Conservation (phyloP, 257 asterid species). For the Anisodus tanguticus region DNA sequence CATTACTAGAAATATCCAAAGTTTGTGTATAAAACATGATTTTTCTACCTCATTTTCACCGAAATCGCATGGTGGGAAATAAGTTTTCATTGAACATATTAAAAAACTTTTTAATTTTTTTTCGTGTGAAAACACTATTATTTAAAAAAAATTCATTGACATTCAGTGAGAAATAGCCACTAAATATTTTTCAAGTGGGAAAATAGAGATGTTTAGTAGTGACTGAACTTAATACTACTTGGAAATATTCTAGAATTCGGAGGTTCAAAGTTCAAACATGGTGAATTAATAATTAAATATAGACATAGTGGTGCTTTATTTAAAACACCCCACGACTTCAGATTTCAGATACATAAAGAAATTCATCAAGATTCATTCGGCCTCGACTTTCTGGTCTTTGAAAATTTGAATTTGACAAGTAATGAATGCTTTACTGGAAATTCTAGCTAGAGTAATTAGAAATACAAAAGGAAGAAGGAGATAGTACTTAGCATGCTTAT, state of each 20-base stretch:
- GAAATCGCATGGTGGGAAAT: no score
- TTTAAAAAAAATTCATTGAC: no score
- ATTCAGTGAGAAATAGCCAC: no score
- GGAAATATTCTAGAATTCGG: neutral
- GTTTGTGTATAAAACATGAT: no score
- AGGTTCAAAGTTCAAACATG: constrained; percentile 6
- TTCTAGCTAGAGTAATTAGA: neutral
- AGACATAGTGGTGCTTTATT: neutral
- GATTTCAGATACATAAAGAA: constrained; percentile 3
- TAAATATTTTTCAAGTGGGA: no score
- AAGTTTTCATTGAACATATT: no score
- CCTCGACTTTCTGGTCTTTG: neutral
- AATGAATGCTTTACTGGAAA: neutral
- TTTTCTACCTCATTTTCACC: no score
- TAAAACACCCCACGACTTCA: neutral
- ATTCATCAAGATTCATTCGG: neutral
- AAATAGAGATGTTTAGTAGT: no score
- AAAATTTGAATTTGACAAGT: neutral
- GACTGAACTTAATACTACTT: neutral
- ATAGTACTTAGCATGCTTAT: neutral
- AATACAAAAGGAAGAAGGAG: neutral
- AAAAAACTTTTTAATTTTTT: no score
- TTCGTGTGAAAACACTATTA: no score
- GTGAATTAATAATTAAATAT: neutral
- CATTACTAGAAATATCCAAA: neutral